Evolutionary conservation across 2,329 filamentous ascomycete genomes (phyloP), one percentile per base, ranked within the genome.

Genomic region (Beauveria varroae): DNA sequence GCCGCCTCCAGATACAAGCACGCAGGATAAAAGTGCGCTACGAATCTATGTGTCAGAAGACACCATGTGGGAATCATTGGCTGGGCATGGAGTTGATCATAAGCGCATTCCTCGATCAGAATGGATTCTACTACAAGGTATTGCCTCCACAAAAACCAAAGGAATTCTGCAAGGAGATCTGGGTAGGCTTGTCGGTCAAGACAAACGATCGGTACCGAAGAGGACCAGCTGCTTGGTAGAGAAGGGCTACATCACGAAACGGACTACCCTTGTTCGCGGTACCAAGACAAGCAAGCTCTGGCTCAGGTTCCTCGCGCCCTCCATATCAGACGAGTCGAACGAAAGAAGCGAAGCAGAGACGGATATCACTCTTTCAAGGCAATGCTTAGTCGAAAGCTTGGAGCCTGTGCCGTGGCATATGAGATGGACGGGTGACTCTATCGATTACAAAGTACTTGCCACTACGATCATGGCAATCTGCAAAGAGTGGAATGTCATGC

Each of bases 231-330:
- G 79, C 3, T 75, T 87, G 1, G 78, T 81, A 5, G 77, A 78
- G 64, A 86, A 86, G 67, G 84, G 84, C 18, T 87, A 87, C 64
- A 82, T 86, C 53, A 79, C 79, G 56, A 87, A 87, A 70, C 78
- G 84, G 46, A 82, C 83, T 4, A 80, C 83, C 1, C 78, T 86
- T 22, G 78, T 84, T 12, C 77, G 80, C 56, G 82, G 82, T 43
- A 82, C 79, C 61, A 85, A 85, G 67, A 86, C 85, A 1, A 86
- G 84, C 73, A 85, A 84, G 68, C 73, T 87, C 58, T 87, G 84
- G 81, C 76, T 86, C 52, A 78, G 79, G 51, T 73, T 76, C 30
- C 86, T 84, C 67, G 79, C 83, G 0, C 83, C 78, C 34, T 73
- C 74, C 12, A 72, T 78, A 47, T 71, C 72, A 41, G 76, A 74